Evolutionary conservation across 2,329 filamentous ascomycete species (phyloP), one percentile per base, ranked within the genome.

Genomic region (Epichloe gansuensis): DNA sequence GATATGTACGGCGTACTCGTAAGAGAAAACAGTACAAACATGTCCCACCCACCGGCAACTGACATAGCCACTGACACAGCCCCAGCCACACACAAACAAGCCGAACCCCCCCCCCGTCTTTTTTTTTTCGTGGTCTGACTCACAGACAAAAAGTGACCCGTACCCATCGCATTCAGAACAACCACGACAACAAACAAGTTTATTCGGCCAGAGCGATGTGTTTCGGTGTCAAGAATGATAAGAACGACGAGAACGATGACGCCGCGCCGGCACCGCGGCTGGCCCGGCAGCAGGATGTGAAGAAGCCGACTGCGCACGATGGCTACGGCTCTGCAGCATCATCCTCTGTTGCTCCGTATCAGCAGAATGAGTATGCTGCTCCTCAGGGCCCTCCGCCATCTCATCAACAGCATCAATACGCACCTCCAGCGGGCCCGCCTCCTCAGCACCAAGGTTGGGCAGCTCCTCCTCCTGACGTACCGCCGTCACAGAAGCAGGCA

Each of bases 141-240:
- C 31, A 31, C 31, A 31, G 8, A 31, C 31, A 31, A 31, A 8
- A 31, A 31, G 3, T 11, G 31, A 31, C 9, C 31, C 31, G 9
- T 11, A 8, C 27, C 9, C 31, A 31, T 31, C 31, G 31, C 31
- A 11, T 31, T 4, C 31, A 31, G 9, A n/a, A 39, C 40, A 15
- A 21, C 40, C 17, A 23, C 17, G 23, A 43, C 11, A 9, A 36
- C 40, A 23, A n/a, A 31, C 8, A 11, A 11, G 31, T 9, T 11
- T 11, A 31, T 11, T 11, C 9, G 8, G 9, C 9, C 9, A 15
- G 36, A 11, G 54, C 39, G 46, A 77, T 78, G 75, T 78, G 75
- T 62, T 77, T 77, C 57, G 71, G 74, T 44, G 64, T 64, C 56
- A 74, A 71, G 48, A 66, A 72, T 52, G 67, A 70, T 48, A 58